Evolutionary conservation across 768 basidiomycete genomes (phyloP).

Genomic region (Boletales sp.): DNA sequence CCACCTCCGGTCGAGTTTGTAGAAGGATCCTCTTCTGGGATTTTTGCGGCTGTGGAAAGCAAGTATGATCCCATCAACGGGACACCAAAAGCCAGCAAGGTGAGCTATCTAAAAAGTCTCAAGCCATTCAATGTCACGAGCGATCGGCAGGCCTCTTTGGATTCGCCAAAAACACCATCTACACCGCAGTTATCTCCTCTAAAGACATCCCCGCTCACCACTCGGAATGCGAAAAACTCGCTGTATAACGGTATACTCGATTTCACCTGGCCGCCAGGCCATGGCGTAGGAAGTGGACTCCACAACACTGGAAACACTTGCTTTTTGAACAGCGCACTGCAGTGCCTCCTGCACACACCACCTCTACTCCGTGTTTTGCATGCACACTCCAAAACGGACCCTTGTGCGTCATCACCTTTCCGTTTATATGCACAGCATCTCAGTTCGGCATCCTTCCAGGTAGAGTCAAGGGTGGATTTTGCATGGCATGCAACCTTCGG

Average conservation of each 20-base stretch:
- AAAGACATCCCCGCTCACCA: slow-evolving; percentile 24
- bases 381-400: slow-evolving; percentile 44
- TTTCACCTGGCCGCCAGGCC: slow-evolving; percentile 54
- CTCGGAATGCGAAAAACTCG: slow-evolving; percentile 31
- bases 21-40: slow-evolving; percentile 78
- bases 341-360: slow-evolving; percentile 90
- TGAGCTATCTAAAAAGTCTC: slow-evolving; percentile 26
- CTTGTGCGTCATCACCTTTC: slow-evolving; percentile 48
- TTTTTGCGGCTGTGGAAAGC: slow-evolving; percentile 65
- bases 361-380: slow-evolving; percentile 68
- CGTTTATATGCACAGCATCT: not conserved
- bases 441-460: slow-evolving; percentile 30
- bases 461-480: slow-evolving; percentile 51
- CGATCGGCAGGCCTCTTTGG: slow-evolving; percentile 9
- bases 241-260: slow-evolving; percentile 57
- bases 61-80: slow-evolving; percentile 83
- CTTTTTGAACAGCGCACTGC: slow-evolving; percentile 92
- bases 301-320: slow-evolving; percentile 92
- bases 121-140: slow-evolving; percentile 1
- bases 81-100: slow-evolving; percentile 52
- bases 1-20: slow-evolving; percentile 81
- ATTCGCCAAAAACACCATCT: slow-evolving; percentile 22
- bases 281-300: slow-evolving; percentile 57
- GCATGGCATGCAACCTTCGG: slow-evolving; percentile 75
- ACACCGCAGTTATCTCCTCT: slow-evolving; percentile 25